Conservation (phyloP, 305 asterid species). For the Nicotiana rustica region DNA sequence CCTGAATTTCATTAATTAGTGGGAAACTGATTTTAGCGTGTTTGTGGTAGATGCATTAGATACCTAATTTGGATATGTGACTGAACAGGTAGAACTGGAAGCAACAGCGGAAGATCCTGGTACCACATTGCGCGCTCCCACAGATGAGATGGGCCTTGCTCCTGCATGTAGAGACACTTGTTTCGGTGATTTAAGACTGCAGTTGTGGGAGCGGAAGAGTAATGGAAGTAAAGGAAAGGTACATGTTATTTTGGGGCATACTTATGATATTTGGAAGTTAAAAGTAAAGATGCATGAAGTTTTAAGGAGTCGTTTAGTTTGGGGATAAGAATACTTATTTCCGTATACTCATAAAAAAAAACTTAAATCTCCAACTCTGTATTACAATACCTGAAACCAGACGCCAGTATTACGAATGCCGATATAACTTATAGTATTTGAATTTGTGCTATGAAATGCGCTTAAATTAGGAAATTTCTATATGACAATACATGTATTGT, state of each 20-base stretch:
- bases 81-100: constrained; percentile 77
- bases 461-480: too few relatives aligned
- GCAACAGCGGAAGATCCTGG: constrained; percentile 80
- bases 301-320: constrained; percentile 8
- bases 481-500: too few relatives aligned
- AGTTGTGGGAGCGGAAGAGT: constrained; percentile 64
- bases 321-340: not conserved
- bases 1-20: not conserved
- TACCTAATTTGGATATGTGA: constrained; percentile 32
- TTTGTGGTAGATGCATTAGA: constrained; percentile 1
- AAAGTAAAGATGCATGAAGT: not conserved
- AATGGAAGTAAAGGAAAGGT: constrained; percentile 90
- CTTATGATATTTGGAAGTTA: not conserved
- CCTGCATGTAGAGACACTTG: constrained; percentile 96
- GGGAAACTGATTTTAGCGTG: not conserved
- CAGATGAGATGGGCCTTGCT: constrained; percentile 82
- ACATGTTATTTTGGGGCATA: constrained; percentile 9
- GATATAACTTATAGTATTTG: not conserved
- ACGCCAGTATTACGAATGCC: not conserved
- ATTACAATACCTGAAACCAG: too few relatives aligned
- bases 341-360: not conserved
- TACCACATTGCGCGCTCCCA: constrained; percentile 92
- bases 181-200: constrained; percentile 68
- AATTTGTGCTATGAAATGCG: not conserved
- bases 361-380: not conserved